Percentiles rank a stretch among this genome's conserved stretches.
Conservation (phyloP, 2,329 filamentous ascomycete species). For the Fusarium sp. region DNA sequence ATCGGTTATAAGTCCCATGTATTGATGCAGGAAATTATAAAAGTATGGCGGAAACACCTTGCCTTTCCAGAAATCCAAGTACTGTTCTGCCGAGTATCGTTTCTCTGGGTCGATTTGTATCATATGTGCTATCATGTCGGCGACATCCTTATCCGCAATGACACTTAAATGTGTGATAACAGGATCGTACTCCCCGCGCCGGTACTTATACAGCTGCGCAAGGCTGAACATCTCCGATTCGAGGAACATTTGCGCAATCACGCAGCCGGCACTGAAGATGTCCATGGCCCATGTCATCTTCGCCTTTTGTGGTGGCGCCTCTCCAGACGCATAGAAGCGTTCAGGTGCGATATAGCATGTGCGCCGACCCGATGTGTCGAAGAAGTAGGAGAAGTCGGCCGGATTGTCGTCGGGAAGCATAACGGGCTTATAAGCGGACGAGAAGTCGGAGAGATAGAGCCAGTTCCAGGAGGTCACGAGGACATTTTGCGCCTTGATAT, state of each 20-base stretch:
- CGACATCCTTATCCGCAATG: constrained; percentile 88
- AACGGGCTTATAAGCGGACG: constrained; percentile 93
- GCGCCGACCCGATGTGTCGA: constrained; percentile 89
- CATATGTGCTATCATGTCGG: constrained; percentile 94
- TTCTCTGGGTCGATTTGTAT: constrained; percentile 93
- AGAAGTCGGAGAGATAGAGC: constrained; percentile 98
- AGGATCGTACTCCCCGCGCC: constrained; percentile 92
- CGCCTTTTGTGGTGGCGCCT: constrained; percentile 71
- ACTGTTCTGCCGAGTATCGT: constrained; percentile 93
- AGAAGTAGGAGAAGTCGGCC: constrained; percentile 97
- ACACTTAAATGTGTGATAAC: constrained; percentile 83
- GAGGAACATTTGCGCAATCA: constrained; percentile 95
- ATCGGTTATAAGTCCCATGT: constrained; percentile 96
- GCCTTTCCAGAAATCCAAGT: constrained; percentile 89
- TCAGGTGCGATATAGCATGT: constrained; percentile 97
- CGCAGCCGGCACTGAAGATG: constrained; percentile 95
- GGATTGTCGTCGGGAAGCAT: constrained; percentile 96
- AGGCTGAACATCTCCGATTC: constrained; percentile 98
- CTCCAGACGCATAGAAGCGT: constrained; percentile 81
- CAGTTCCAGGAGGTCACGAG: constrained; percentile 99
- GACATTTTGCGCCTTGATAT: constrained; percentile 98
- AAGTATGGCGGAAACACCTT: constrained; percentile 98
- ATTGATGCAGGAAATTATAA: constrained; percentile 96
- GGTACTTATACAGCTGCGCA: constrained; percentile 94
- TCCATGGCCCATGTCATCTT: constrained; percentile 94